Percentiles rank a stretch among this genome's conserved stretches.
phyloP scores from a whole-genome alignment of 2,329 filamentous ascomycete species.

The Microcyclosporella mali region DNA sequence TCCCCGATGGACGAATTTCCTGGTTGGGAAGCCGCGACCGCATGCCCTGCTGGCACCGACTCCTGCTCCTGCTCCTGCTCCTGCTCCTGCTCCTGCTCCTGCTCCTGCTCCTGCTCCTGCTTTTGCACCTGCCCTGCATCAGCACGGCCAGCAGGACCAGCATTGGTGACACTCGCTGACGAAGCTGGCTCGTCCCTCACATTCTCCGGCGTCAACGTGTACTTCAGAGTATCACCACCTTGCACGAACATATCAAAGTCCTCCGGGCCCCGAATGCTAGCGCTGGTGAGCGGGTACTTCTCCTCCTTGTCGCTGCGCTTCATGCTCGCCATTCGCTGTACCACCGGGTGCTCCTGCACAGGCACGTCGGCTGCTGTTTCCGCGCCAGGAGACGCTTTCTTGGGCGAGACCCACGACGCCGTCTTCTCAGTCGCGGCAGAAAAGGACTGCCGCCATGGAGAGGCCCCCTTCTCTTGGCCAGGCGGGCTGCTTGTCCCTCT shows the following conservation, averaged over 20 bases:
- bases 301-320: constrained; percentile 15
- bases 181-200: constrained; percentile 41
- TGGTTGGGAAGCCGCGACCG: too few species aligned
- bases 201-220: constrained; percentile 44
- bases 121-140: constrained; percentile 9
- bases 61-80: too few species aligned
- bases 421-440: constrained; percentile 13
- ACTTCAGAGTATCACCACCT: constrained; percentile 45
- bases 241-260: constrained; percentile 46
- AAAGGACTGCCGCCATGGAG: constrained; percentile 17
- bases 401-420: constrained; percentile 8
- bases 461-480: constrained; percentile 11
- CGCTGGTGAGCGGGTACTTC: constrained; percentile 25
- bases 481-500: constrained; percentile 3
- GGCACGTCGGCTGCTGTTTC: constrained; percentile 4
- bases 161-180: constrained; percentile 32
- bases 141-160: neutral
- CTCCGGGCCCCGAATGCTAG: constrained; percentile 30
- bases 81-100: too few species aligned
- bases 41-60: too few species aligned
- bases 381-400: constrained; percentile 9
- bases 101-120: too few species aligned
- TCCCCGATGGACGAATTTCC: constrained; percentile 7
- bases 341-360: constrained; percentile 25
- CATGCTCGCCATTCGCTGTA: constrained; percentile 22